These are phyloP conservation scores for Chaetomiaceae sp. DNA, from an alignment of 2,329 filamentous ascomycete genomes.

Conservation along the genomic window DNA sequence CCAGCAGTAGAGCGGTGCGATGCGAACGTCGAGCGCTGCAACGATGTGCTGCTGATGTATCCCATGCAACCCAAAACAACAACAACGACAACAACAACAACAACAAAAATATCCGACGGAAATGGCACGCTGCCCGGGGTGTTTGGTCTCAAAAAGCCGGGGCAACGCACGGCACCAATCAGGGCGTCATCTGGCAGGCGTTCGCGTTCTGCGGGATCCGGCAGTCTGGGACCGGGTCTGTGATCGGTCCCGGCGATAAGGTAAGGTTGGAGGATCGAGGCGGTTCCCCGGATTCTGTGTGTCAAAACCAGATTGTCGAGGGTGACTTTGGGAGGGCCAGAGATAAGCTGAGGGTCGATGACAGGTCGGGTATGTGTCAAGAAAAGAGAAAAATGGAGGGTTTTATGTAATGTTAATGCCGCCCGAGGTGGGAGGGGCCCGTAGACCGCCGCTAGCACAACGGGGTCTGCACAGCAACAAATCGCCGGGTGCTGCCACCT, in stretches of 20 bases:
- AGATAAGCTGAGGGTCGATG: slow-evolving; percentile 37
- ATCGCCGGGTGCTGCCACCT: slow-evolving; percentile 26
- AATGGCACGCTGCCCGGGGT: slow-evolving; percentile 24
- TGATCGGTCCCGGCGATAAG: slow-evolving; percentile 33
- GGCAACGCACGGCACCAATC: slow-evolving; percentile 40
- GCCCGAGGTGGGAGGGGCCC: slow-evolving; percentile 29
- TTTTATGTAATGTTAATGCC: slow-evolving; percentile 48
- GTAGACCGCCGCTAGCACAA: slow-evolving; percentile 21
- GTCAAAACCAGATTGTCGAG: slow-evolving; percentile 30
- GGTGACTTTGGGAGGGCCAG: slow-evolving; percentile 28
- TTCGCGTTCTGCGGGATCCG: slow-evolving; percentile 38
- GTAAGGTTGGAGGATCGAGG: slow-evolving; percentile 32
- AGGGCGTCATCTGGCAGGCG: slow-evolving; percentile 35
- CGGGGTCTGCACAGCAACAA: slow-evolving; percentile 24
- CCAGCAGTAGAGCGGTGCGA: slow-evolving; percentile 2
- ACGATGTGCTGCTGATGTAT: slow-evolving; percentile 6
- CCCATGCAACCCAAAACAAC: slow-evolving; percentile 13
- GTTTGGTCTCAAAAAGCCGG: slow-evolving; percentile 26
- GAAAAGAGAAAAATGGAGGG: slow-evolving; percentile 39
- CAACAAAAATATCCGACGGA: slow-evolving; percentile 28
- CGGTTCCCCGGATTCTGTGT: slow-evolving; percentile 31
- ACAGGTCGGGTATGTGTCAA: slow-evolving; percentile 41
- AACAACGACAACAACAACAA: too few relatives aligned
- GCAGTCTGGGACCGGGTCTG: slow-evolving; percentile 35
- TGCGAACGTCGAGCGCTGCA: slow-evolving; percentile 8